Percentiles rank a stretch among this genome's conserved stretches.
These are phyloP conservation scores for Aspergillus calidoustus DNA, from an alignment of 2,329 filamentous ascomycete genomes.

Conservation along the genomic window DNA sequence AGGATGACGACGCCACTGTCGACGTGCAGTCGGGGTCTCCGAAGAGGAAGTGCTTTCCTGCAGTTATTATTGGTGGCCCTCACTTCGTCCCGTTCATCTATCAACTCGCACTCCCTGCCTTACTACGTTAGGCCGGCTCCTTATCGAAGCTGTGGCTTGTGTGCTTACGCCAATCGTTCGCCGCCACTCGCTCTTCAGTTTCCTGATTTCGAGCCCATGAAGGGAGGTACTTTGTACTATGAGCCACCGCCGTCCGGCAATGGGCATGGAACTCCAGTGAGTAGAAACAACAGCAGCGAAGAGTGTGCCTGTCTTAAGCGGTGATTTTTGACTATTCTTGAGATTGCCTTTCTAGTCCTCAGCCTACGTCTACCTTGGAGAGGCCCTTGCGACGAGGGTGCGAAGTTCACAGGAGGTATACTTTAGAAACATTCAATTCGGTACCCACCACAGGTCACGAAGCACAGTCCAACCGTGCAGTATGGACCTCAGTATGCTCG, in stretches of 20 bases:
- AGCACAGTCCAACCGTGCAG: not conserved
- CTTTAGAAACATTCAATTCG: not conserved
- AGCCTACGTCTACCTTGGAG: not conserved
- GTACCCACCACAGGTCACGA: not conserved
- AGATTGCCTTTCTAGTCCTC: too few relatives aligned
- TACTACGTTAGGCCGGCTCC: not conserved
- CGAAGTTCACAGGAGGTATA: not conserved
- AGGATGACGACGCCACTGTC: too few relatives aligned
- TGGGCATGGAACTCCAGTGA: not conserved
- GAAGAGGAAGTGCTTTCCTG: not conserved
- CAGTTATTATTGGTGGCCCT: not conserved
- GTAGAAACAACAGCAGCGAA: not conserved
- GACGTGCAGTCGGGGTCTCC: too few relatives aligned
- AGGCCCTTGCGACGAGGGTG: not conserved
- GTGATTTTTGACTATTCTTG: not conserved
- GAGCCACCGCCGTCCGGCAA: not conserved
- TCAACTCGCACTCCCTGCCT: not conserved
- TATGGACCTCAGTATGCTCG: not conserved
- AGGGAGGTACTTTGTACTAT: not conserved
- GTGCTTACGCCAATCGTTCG: not conserved
- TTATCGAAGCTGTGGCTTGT: not conserved
- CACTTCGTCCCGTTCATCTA: not conserved
- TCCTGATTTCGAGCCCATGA: not conserved
- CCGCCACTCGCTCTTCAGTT: too few relatives aligned
- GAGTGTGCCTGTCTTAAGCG: too few relatives aligned